Percentiles rank a stretch among this genome's conserved stretches.
phyloP scores from a whole-genome alignment of 495 filamentous ascomycete species.

The Pyrenopolyporus hunteri region DNA sequence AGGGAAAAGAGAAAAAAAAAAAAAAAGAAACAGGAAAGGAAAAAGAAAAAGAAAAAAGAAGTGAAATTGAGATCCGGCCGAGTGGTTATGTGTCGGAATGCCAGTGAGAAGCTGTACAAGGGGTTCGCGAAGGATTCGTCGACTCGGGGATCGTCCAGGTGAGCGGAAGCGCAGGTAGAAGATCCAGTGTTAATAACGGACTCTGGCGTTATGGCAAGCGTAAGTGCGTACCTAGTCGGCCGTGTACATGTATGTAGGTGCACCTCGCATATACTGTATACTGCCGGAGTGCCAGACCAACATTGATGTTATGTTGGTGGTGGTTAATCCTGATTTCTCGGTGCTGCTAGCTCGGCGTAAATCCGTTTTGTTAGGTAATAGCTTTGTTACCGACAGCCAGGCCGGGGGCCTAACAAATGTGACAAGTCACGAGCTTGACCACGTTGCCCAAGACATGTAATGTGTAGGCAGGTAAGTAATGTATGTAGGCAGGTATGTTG shows the following conservation, averaged over 20 bases:
- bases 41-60: too few relatives aligned
- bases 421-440: slow-evolving; percentile 12
- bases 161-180: slow-evolving; percentile 9
- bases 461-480: not conserved
- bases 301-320: not conserved
- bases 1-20: not conserved
- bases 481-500: not conserved
- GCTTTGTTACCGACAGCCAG: slow-evolving; percentile 25
- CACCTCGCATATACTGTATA: not conserved
- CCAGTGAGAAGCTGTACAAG: slow-evolving; percentile 24
- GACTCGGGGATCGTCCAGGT: slow-evolving; percentile 17
- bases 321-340: not conserved
- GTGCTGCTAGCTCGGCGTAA: slow-evolving; percentile 16
- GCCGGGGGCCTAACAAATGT: slow-evolving; percentile 11
- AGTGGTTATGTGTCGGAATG: slow-evolving; percentile 15
- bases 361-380: slow-evolving; percentile 25
- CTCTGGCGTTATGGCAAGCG: too few relatives aligned
- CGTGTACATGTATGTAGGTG: not conserved
- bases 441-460: slow-evolving; percentile 15
- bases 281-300: too few relatives aligned
- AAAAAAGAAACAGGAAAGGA: not conserved
- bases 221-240: too few relatives aligned
- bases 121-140: slow-evolving; percentile 21
- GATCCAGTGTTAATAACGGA: too few relatives aligned
- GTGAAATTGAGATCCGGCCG: slow-evolving; percentile 13